Evolutionary conservation across 2,329 filamentous ascomycete species (phyloP).

Genomic region (Ophiostoma tasmaniense): DNA sequence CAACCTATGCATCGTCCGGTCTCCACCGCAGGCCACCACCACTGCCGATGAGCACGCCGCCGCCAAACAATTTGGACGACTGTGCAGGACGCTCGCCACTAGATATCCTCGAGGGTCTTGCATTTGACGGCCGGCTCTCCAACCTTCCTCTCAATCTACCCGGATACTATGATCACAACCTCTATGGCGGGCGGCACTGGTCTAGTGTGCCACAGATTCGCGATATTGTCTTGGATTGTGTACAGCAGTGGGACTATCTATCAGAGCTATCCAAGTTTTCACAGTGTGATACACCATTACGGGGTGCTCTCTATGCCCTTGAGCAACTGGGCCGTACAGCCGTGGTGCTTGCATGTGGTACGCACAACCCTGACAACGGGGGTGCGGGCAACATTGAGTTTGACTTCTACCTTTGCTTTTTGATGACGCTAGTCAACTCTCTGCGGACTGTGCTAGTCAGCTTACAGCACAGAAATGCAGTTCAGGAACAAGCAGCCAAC

Average conservation of each 20-base stretch:
- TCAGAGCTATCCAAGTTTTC: background rate
- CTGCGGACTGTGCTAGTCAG: conserved; percentile 5
- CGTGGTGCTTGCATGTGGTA: background rate
- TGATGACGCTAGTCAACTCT: conserved; percentile 10
- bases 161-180: background rate
- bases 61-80: background rate
- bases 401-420: conserved; percentile 9
- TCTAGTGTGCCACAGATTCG: background rate
- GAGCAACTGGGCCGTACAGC: background rate
- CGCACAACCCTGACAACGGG: background rate
- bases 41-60: background rate
- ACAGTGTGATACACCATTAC: background rate
- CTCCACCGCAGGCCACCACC: background rate
- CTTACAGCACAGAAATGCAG: background rate
- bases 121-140: background rate
- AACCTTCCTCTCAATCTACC: background rate
- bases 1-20: background rate
- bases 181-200: background rate
- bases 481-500: background rate
- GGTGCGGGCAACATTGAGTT: conserved; percentile 1
- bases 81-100: background rate
- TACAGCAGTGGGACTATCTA: background rate
- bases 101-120: background rate
- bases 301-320: background rate
- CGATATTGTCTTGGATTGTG: background rate